Percentiles rank a stretch among this genome's conserved stretches.
These are phyloP conservation scores for Kodamaea kakaduensis DNA, from an alignment of 805 yeast genomes.

Conservation along the genomic window DNA sequence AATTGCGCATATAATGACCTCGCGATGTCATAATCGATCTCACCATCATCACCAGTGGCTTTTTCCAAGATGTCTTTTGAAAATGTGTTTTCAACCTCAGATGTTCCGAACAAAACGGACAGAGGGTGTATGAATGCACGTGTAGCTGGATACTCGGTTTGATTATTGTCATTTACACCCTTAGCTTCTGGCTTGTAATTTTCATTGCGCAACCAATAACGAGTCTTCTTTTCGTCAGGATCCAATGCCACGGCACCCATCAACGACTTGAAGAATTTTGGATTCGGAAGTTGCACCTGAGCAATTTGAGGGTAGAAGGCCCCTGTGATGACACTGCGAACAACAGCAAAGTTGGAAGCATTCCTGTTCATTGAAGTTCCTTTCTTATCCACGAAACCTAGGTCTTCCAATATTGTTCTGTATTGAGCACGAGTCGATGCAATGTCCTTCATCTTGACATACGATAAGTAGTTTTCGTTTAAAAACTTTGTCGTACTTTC, in stretches of 20 bases:
- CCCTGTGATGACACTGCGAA: slow-evolving; percentile 71
- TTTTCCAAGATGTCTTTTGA: slow-evolving; percentile 12
- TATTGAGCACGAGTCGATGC: slow-evolving; percentile 68
- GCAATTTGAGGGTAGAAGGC: slow-evolving; percentile 82
- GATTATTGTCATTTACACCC: slow-evolving; percentile 12
- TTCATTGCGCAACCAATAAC: slow-evolving; percentile 70
- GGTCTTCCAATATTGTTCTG: slow-evolving; percentile 64
- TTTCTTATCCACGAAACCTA: slow-evolving; percentile 66
- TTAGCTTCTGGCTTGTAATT: slow-evolving; percentile 29
- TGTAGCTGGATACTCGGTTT: slow-evolving; percentile 45
- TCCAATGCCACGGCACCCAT: slow-evolving; percentile 85
- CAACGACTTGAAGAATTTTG: slow-evolving; percentile 63
- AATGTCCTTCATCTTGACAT: slow-evolving; percentile 64
- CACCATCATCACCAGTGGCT: slow-evolving; percentile 36
- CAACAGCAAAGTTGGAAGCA: slow-evolving; percentile 43
- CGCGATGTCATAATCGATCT: slow-evolving; percentile 31
- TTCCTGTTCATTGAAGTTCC: slow-evolving; percentile 52
- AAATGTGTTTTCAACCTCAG: slow-evolving; percentile 19
- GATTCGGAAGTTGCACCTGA: slow-evolving; percentile 75
- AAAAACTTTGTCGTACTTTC: slow-evolving; percentile 42
- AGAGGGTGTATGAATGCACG: slow-evolving; percentile 87
- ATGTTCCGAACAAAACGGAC: slow-evolving; percentile 60
- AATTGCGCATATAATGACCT: slow-evolving; percentile 31
- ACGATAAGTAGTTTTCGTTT: slow-evolving; percentile 57
- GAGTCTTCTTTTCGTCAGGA: slow-evolving; percentile 70